These are phyloP conservation scores for Urtica urens DNA, from an alignment of 306 rosid species.

Conservation along the genomic window DNA sequence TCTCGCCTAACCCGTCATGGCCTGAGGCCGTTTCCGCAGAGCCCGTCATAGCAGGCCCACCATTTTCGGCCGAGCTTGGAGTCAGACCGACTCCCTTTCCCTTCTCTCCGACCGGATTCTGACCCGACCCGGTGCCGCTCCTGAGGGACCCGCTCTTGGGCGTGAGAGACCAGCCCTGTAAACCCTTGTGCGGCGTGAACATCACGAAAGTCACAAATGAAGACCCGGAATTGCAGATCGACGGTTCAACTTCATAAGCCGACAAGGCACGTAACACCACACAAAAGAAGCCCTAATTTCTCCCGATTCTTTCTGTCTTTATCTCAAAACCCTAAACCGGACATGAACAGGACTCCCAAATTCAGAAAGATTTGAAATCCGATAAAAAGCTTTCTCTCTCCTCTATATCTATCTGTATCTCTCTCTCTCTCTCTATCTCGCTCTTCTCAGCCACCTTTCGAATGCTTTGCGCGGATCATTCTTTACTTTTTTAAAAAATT, in stretches of 20 bases:
- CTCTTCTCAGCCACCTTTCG: conserved; percentile 19
- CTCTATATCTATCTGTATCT: conserved; percentile 5
- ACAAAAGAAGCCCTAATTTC: conserved; percentile 6
- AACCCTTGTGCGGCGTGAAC: conserved; percentile 68
- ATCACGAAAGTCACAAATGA: conserved; percentile 27
- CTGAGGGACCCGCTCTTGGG: conserved; percentile 42
- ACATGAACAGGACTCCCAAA: conserved; percentile 61
- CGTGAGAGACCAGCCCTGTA: conserved; percentile 47
- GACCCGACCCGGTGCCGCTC: conserved; percentile 39
- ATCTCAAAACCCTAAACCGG: conserved; percentile 43
- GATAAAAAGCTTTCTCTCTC: conserved; percentile 32
- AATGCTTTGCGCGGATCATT: conserved; percentile 36
- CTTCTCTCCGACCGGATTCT: conserved; percentile 35
- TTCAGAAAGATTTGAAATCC: conserved; percentile 81
- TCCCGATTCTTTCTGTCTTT: background rate
- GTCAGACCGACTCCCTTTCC: conserved; percentile 39
- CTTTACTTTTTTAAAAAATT: conserved; percentile 26
- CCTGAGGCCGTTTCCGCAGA: conserved; percentile 30
- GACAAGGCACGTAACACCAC: conserved; percentile 10
- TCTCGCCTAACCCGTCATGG: conserved; percentile 37
- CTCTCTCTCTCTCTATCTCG: conserved; percentile 8
- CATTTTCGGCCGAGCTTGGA: conserved; percentile 45
- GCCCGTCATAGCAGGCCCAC: conserved; percentile 31
- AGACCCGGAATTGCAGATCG: conserved; percentile 19
- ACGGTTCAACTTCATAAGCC: conserved; percentile 37